Conservation (phyloP, 768 basidiomycete species). For the Favolaschia claudopus region DNA sequence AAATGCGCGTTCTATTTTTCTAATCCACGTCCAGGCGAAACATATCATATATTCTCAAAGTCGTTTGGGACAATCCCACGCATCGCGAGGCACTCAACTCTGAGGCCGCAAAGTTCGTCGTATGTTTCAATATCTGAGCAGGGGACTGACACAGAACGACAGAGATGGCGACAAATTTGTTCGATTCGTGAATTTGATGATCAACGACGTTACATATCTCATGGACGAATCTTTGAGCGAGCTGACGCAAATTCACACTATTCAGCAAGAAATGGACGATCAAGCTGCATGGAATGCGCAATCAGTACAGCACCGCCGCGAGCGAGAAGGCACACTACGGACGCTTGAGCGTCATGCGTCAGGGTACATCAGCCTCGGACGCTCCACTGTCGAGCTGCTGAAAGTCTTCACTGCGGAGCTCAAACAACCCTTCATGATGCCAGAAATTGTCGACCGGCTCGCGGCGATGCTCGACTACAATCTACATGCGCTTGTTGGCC, state of each 20-base stretch:
- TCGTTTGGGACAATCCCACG: conserved; percentile 89
- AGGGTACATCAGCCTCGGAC: conserved; percentile 85
- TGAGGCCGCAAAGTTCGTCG: conserved; percentile 71
- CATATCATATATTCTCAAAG: conserved; percentile 86
- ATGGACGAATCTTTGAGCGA: conserved; percentile 96
- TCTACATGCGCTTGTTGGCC: conserved; percentile 87
- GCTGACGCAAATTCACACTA: conserved; percentile 85
- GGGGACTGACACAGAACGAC: background rate
- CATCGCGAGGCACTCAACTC: conserved; percentile 87
- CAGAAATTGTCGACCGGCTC: conserved; percentile 93
- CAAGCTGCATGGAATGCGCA: conserved; percentile 71
- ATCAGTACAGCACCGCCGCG: conserved; percentile 77
- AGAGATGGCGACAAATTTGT: conserved; percentile 94
- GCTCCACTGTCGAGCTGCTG: conserved; percentile 89
- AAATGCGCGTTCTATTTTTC: background rate
- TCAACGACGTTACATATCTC: conserved; percentile 98
- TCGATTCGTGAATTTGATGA: conserved; percentile 95
- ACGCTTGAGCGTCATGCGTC: conserved; percentile 86
- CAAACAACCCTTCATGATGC: conserved; percentile 92
- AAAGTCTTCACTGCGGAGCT: conserved; percentile 93
- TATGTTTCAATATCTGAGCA: background rate
- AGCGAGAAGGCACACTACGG: conserved; percentile 80
- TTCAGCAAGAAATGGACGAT: conserved; percentile 88
- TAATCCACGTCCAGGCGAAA: conserved; percentile 63
- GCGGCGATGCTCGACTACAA: conserved; percentile 98